Evolutionary conservation across 306 rosid species (phyloP).

Genomic region (Benincasa hispida): DNA sequence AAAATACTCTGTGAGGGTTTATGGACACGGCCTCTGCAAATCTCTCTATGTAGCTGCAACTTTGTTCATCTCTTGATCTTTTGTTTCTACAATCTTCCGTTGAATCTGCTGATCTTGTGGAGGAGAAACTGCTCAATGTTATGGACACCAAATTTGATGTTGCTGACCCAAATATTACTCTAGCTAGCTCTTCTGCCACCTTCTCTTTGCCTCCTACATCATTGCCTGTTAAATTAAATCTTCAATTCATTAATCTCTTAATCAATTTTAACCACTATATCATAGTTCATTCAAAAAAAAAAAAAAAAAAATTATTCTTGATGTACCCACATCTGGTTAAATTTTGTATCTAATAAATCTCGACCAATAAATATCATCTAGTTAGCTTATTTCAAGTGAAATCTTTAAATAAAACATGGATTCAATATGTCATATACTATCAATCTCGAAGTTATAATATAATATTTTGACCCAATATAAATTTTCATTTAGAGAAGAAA

Average conservation of each 20-base stretch:
- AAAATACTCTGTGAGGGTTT: slow-evolving; percentile 77
- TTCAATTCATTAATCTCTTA: not conserved
- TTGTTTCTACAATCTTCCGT: slow-evolving; percentile 52
- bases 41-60: slow-evolving; percentile 57
- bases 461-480: too few species aligned
- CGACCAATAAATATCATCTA: too few species aligned
- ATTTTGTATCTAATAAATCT: too few species aligned
- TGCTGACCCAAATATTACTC: slow-evolving; percentile 54
- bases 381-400: too few species aligned
- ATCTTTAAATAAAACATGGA: too few species aligned
- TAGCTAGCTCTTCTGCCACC: slow-evolving; percentile 65
- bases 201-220: slow-evolving; percentile 55
- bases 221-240: slow-evolving; percentile 13
- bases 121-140: slow-evolving; percentile 54
- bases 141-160: slow-evolving; percentile 37
- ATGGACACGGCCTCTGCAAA: slow-evolving; percentile 41
- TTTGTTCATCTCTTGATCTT: slow-evolving; percentile 63
- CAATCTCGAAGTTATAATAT: too few species aligned
- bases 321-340: too few species aligned
- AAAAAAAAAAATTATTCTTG: too few species aligned
- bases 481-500: too few species aligned
- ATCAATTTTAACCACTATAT: not conserved
- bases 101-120: slow-evolving; percentile 51
- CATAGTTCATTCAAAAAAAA: too few species aligned
- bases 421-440: too few species aligned